These are phyloP conservation scores for Xerocomus nothofagi DNA, from an alignment of 1,284 basidiomycete species.

Conservation along the genomic window DNA sequence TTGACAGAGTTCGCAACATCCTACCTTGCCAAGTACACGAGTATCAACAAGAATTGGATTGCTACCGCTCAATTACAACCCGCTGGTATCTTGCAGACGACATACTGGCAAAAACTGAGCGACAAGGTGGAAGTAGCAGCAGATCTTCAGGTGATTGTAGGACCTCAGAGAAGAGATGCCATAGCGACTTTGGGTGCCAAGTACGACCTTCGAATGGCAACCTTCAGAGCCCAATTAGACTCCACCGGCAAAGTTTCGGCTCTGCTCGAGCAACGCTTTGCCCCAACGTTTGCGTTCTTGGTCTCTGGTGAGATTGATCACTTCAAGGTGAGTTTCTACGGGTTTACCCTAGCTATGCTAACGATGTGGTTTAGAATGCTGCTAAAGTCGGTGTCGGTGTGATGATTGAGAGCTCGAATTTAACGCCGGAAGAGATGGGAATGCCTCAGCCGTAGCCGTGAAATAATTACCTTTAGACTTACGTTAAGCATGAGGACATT, in stretches of 20 bases:
- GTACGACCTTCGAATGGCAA: slow-evolving; percentile 93
- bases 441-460: slow-evolving; percentile 49
- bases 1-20: slow-evolving; percentile 77
- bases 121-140: slow-evolving; percentile 99
- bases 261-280: slow-evolving; percentile 93
- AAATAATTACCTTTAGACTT: slow-evolving; percentile 35
- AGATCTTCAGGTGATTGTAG: slow-evolving; percentile 84
- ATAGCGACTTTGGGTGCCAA: slow-evolving; percentile 92
- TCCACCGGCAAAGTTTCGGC: slow-evolving; percentile 93
- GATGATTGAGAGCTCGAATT: slow-evolving; percentile 85
- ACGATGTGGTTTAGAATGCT: slow-evolving; percentile 61
- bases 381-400: slow-evolving; percentile 95
- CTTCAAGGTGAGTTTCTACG: slow-evolving; percentile 71
- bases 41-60: slow-evolving; percentile 79
- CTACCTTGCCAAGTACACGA: slow-evolving; percentile 87
- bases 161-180: slow-evolving; percentile 83
- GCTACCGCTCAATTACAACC: slow-evolving; percentile 91
- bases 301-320: slow-evolving; percentile 98
- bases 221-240: slow-evolving; percentile 91
- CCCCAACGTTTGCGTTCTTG: slow-evolving; percentile 92
- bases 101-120: slow-evolving; percentile 95
- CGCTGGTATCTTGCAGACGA: slow-evolving; percentile 86
- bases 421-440: slow-evolving; percentile 81
- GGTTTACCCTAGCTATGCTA: slow-evolving; percentile 9
- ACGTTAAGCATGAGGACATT: slow-evolving; percentile 17